Conservation (phyloP, 352 stramenopile genomes). For the Globisporangium acanthophoron region DNA sequence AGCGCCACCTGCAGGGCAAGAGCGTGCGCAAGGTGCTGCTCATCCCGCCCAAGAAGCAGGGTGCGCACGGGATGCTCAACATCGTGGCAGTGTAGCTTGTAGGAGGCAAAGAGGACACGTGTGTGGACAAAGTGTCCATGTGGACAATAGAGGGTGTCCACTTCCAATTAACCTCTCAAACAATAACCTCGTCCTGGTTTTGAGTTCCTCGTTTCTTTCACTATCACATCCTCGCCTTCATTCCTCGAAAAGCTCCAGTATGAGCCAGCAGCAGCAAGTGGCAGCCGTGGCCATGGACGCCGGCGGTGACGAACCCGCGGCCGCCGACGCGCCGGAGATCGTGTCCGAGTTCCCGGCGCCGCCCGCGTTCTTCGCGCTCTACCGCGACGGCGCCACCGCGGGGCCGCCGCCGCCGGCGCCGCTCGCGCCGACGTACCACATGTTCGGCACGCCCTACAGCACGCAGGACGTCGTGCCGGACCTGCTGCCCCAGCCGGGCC, state of each 20-base stretch:
- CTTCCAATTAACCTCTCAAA: not conserved
- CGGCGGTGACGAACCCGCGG: conserved; percentile 5
- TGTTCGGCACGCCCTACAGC: conserved; percentile 81
- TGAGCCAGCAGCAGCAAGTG: conserved; percentile 11
- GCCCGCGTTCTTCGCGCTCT: conserved; percentile 74
- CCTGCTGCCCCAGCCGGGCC: conserved; percentile 47
- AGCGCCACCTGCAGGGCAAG: conserved; percentile 65
- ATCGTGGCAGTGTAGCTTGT: conserved; percentile 34
- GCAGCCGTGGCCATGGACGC: not conserved
- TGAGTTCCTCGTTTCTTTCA: not conserved
- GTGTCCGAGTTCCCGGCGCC: conserved; percentile 79
- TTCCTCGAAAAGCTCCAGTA: not conserved
- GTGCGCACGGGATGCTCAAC: conserved; percentile 68
- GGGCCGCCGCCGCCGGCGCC: conserved; percentile 57
- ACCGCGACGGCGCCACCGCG: conserved; percentile 40
- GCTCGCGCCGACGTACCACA: conserved; percentile 80
- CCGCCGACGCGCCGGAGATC: conserved; percentile 61
- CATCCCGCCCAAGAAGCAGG: conserved; percentile 78
- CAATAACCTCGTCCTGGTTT: not conserved
- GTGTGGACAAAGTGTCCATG: not conserved
- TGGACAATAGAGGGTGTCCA: not conserved
- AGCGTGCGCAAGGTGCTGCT: conserved; percentile 69
- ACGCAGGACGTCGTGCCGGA: conserved; percentile 78
- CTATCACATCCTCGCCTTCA: not conserved
- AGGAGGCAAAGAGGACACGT: not conserved